Evolutionary conservation across 108 stramenopile genomes (phyloP).

Genomic region (Conticribra guillardii): DNA sequence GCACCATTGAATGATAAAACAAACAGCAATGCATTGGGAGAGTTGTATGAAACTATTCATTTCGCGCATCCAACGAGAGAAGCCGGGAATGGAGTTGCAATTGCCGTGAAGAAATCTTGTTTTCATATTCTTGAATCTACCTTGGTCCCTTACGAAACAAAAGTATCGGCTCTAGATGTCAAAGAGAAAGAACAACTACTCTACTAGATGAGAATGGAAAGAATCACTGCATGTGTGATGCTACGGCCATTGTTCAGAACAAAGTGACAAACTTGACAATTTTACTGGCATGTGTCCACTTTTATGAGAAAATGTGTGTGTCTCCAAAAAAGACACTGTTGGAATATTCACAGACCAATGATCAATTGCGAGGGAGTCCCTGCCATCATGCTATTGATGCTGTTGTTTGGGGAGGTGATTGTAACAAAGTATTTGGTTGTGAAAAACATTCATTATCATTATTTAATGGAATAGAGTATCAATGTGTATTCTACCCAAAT

Average conservation of each 20-base stretch:
- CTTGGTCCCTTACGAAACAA: not conserved
- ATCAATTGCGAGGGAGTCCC: no score
- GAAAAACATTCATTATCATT: not conserved
- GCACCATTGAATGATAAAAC: not conserved
- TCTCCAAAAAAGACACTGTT: not conserved
- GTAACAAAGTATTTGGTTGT: not conserved
- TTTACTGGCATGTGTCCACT: not conserved
- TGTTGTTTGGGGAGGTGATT: not conserved
- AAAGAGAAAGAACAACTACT: no score
- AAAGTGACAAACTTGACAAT: not conserved
- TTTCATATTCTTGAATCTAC: not conserved
- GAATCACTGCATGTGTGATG: not conserved
- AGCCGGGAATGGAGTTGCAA: not conserved
- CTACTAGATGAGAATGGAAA: not conserved
- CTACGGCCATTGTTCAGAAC: not conserved
- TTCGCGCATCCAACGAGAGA: not conserved
- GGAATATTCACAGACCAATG: not conserved
- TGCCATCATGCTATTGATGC: not conserved
- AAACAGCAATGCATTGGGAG: not conserved
- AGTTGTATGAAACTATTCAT: not conserved
- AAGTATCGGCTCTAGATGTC: not conserved
- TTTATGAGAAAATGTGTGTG: not conserved
- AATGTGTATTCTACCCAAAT: not conserved
- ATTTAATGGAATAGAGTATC: not conserved
- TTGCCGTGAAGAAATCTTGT: not conserved